Base-by-base conservation (phyloP, 805 yeast genomes). In the Metschnikowia proteae region DNA sequence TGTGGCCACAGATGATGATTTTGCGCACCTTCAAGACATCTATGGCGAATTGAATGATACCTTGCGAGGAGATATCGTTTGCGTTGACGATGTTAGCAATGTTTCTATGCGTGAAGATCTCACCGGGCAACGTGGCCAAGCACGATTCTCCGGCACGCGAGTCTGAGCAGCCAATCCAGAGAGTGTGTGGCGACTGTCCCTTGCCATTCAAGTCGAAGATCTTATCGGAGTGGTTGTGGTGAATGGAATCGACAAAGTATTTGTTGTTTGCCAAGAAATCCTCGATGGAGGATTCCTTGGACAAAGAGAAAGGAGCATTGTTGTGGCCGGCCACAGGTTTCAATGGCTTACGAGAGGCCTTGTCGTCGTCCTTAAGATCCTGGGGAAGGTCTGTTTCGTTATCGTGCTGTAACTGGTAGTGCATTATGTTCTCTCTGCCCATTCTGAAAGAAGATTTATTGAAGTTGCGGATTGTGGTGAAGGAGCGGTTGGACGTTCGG, bases 241-340 rank as follows among this genome's bases (percentile, higher is more conserved):
- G 52, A 36, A 57, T 50, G 35, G 49, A 45, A 45, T 57, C 57
- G n/a, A 57, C 59, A 32, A 46, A 57, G 48, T 53, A 57, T 36
- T 36, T 40, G 52, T 57, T 57, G 54, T 57, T 57, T 43, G 53
- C 59, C 48, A 57, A 50, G 46, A 49, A 57, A 37, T 57, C 60
- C 33, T 42, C 52, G 30, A 57, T 31, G 13, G 59, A 46, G 29
- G 55, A 51, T 34, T 57, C 70, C 59, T 74, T 77, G 28, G 69
- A 67, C 42, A 82, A 67, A 1, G 74, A 68, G 61, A 80, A 80
- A 4, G 78, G 78, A 48, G 66, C 66, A 57, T 70, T 65, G 35
- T 31, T 33, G 49, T 56, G 59, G 32, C 49, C 51, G 13, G 52
- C 45, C 37, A 17, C 51, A 13, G 59, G 57, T 45, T 55, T 55